Evolutionary conservation across 495 filamentous ascomycete genomes (phyloP), one percentile per base, ranked within the genome.

Genomic region (Penicillium waksmanii): DNA sequence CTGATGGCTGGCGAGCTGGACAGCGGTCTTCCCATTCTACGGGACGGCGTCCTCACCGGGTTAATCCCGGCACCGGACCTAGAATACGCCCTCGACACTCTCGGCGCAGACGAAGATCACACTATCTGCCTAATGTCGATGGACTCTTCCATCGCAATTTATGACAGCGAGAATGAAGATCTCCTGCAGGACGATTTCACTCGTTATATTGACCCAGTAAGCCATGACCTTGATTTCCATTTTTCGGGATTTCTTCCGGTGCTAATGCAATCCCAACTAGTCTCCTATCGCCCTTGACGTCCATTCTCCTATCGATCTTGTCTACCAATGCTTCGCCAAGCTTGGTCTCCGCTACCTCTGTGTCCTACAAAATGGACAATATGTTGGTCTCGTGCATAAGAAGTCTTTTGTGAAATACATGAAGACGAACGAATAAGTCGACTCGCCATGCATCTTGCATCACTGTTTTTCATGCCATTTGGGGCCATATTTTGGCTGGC

Each of bases 291-390:
- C 93, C 7, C 78, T 98, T 23, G 95, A 98, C 68, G 88, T 96
- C 31, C 84, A 89, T 66, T 93, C 89, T 2, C 92, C 95, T 2
- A 95, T 98, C 82, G 94, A 98, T 71, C 71, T 98, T 52, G 95
- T 97, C 40, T 97, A 96, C 63, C 94, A 98, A 69, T 96, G 92
- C 65, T 98, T 98, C 75, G 91, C 91, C 44, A 98, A 98, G 73
- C 77, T 98, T 17, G 95, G 95, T 1, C 71, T 98, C 59, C 81
- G 95, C 56, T 98, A 97, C 73, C 87, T 98, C 44, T 98, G 95
- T 74, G 93, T 96, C 18, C 73, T 96, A 23, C 83, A 79, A 40
- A 85, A 96, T 66, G 95, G 95, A 19, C 82, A 85, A 36, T 98
- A 91, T 75, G 91, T 90, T 2, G 95, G 95, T 55, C 81, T 98